A percentile compares a stretch with the other conserved stretches of the same genome.
phyloP scores from a whole-genome alignment of 2,329 filamentous ascomycete species.

The Aspergillus arachidicola region DNA sequence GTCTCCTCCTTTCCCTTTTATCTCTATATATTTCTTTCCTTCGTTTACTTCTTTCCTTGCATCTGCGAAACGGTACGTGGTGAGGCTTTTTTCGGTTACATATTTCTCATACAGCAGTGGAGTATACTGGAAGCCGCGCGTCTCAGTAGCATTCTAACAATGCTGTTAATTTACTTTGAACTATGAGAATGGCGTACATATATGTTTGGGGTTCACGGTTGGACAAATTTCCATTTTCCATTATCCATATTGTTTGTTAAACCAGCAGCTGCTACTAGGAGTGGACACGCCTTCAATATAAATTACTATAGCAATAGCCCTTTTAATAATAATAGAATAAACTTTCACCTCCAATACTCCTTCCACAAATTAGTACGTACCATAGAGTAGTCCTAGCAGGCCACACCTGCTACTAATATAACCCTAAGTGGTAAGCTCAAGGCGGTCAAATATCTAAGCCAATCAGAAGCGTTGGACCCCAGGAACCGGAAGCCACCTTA shows the following conservation, averaged over 20 bases:
- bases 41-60: neutral
- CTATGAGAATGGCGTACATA: constrained; percentile 5
- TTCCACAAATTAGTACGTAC: neutral
- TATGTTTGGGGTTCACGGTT: neutral
- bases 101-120: neutral
- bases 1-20: constrained; percentile 1
- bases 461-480: neutral
- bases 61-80: neutral
- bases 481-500: neutral
- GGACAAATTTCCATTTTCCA: neutral
- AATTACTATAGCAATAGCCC: neutral
- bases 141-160: neutral
- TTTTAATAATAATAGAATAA: constrained; percentile 1
- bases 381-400: too few relatives aligned
- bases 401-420: neutral
- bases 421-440: neutral
- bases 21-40: neutral
- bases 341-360: neutral
- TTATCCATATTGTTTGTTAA: neutral
- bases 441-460: neutral
- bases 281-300: neutral
- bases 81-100: constrained; percentile 2
- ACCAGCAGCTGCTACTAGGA: neutral
- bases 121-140: neutral
- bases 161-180: neutral